These are phyloP conservation scores for Solanum pennellii DNA, from an alignment of 257 asterid species.

Conservation along the genomic window DNA sequence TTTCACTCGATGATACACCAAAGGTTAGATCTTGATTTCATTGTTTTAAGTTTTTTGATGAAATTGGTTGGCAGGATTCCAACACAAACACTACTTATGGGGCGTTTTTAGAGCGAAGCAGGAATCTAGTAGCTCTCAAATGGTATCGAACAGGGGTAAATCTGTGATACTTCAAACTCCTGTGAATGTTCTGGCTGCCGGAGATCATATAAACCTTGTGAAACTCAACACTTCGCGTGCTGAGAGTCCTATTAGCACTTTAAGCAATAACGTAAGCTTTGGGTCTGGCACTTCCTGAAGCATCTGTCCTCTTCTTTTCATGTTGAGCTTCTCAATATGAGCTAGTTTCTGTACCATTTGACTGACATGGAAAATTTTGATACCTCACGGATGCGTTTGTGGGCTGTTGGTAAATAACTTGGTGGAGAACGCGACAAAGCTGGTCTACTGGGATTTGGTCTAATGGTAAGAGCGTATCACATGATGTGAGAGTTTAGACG, in stretches of 20 bases:
- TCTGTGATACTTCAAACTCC: background rate
- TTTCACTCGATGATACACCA: background rate
- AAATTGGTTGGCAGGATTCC: constrained; percentile 40
- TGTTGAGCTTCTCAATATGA: background rate
- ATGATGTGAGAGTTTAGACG: background rate
- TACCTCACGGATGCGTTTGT: background rate
- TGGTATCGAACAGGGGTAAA: background rate
- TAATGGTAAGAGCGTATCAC: background rate
- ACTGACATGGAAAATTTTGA: background rate
- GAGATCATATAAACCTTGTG: background rate
- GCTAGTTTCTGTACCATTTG: background rate
- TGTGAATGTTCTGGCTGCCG: background rate
- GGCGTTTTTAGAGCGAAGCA: constrained; percentile 57
- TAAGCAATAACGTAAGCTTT: background rate
- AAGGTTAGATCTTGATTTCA: background rate
- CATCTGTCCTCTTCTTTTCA: background rate
- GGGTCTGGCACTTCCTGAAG: background rate
- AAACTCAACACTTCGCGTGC: background rate
- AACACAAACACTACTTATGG: constrained; percentile 58
- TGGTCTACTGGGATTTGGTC: background rate
- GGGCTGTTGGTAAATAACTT: background rate
- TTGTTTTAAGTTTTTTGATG: background rate
- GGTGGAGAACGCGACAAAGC: background rate
- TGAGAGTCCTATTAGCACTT: background rate
- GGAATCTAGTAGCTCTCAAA: background rate